Conservation (phyloP, 2,329 filamentous ascomycete species). For the Elsinoe necatrix region DNA sequence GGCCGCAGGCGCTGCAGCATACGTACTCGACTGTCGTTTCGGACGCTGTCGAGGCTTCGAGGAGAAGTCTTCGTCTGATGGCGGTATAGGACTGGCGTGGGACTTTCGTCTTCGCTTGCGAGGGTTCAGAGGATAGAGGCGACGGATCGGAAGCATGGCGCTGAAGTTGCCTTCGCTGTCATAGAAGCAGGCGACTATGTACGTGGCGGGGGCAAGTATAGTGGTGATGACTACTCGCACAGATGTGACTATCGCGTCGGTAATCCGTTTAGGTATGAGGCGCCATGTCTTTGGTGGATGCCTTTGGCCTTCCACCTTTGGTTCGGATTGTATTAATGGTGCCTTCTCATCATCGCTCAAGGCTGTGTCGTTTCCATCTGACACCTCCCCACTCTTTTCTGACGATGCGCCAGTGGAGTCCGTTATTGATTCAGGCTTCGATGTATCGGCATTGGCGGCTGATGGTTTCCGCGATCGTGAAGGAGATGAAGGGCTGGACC, state of each 20-base stretch:
- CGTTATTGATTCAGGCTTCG: slow-evolving; percentile 13
- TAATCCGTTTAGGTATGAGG: slow-evolving; percentile 58
- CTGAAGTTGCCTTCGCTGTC: slow-evolving; percentile 72
- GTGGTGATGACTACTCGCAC: slow-evolving; percentile 71
- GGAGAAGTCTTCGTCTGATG: slow-evolving; percentile 6
- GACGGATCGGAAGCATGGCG: slow-evolving; percentile 63
- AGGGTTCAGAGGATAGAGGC: slow-evolving; percentile 46
- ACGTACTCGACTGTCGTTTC: slow-evolving; percentile 6
- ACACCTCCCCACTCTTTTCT: slow-evolving; percentile 1
- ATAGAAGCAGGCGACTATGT: slow-evolving; percentile 74
- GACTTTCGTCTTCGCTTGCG: slow-evolving; percentile 29
- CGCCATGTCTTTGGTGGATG: slow-evolving; percentile 33
- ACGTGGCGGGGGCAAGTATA: slow-evolving; percentile 70
- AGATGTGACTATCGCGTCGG: slow-evolving; percentile 63
- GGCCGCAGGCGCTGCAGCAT: slow-evolving; percentile 4
- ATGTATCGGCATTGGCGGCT: slow-evolving; percentile 36
- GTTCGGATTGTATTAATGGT: slow-evolving; percentile 48
- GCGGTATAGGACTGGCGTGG: slow-evolving; percentile 2
- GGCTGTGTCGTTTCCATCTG: neutral
- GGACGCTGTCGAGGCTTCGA: slow-evolving; percentile 6
- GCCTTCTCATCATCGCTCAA: slow-evolving; percentile 53
- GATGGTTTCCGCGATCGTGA: slow-evolving; percentile 46
- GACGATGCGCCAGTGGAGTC: neutral
- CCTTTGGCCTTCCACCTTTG: slow-evolving; percentile 27
- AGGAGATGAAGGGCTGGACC: slow-evolving; percentile 43